phyloP scores from a whole-genome alignment of 2,329 filamentous ascomycete genomes.

The Paramyrothecium roridum region DNA sequence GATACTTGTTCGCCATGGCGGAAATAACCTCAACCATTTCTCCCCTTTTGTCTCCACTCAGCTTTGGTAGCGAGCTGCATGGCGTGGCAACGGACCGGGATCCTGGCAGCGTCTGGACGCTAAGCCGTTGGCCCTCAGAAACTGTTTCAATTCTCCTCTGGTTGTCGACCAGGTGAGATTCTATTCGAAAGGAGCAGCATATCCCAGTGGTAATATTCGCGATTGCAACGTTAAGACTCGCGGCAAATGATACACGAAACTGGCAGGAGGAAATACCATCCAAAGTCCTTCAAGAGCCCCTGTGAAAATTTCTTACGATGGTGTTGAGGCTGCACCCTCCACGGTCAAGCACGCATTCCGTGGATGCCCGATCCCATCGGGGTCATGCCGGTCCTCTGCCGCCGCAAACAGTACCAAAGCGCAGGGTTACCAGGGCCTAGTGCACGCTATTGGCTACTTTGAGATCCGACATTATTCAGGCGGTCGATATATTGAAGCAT shows the following conservation, averaged over 20 bases:
- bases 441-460: not conserved
- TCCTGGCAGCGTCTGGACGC: not conserved
- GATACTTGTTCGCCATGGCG: not conserved
- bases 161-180: too few species aligned
- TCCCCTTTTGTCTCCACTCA: not conserved
- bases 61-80: not conserved
- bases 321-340: not conserved
- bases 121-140: not conserved
- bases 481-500: not conserved
- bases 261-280: too few species aligned
- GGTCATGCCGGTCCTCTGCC: not conserved
- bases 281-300: too few species aligned
- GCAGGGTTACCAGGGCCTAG: not conserved
- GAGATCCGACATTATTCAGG: not conserved
- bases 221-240: too few species aligned
- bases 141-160: too few species aligned
- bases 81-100: not conserved
- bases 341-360: not conserved
- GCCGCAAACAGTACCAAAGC: not conserved
- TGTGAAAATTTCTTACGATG: not conserved
- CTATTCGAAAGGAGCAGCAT: too few species aligned
- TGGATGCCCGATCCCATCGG: not conserved
- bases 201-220: too few species aligned
- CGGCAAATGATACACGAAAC: too few species aligned
- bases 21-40: not conserved